Evolutionary conservation across 768 basidiomycete species (phyloP).

Genomic region (Crepidotus variabilis): DNA sequence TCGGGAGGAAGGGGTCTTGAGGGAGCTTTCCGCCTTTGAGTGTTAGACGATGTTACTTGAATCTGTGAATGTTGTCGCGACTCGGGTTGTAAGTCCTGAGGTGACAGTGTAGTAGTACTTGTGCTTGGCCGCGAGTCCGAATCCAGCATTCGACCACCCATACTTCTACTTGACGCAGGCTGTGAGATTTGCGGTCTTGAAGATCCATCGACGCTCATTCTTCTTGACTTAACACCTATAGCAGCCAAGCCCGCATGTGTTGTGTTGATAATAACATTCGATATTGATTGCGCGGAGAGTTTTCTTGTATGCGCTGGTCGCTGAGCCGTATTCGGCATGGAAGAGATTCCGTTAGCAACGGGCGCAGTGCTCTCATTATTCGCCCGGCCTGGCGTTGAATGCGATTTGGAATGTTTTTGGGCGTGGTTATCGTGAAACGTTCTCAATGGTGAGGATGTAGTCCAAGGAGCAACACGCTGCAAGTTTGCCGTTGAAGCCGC

Average conservation of each 20-base stretch:
- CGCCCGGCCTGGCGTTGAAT: not conserved
- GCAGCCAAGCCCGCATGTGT: conserved; percentile 3
- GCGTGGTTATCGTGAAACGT: not conserved
- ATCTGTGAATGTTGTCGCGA: not conserved
- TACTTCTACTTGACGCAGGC: not conserved
- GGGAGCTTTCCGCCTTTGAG: not conserved
- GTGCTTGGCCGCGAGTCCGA: not conserved
- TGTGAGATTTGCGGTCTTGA: not conserved
- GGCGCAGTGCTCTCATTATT: not conserved
- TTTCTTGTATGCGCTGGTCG: not conserved
- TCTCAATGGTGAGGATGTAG: not conserved
- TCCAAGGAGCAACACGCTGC: not conserved
- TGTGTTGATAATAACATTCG: conserved; percentile 1
- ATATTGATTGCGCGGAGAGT: not conserved
- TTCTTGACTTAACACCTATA: conserved; percentile 3
- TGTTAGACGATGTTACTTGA: not conserved
- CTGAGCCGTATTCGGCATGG: not conserved
- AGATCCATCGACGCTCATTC: not conserved
- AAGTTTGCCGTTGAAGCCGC: not conserved
- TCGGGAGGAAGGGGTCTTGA: conserved; percentile 1
- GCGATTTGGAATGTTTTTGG: not conserved
- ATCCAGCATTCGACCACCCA: not conserved
- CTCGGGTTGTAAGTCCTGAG: not conserved
- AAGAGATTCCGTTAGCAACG: not conserved
- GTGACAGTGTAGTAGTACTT: no score